Conservation (phyloP, 176 grass and related monocot species). For the Calamus simplicifolius region DNA sequence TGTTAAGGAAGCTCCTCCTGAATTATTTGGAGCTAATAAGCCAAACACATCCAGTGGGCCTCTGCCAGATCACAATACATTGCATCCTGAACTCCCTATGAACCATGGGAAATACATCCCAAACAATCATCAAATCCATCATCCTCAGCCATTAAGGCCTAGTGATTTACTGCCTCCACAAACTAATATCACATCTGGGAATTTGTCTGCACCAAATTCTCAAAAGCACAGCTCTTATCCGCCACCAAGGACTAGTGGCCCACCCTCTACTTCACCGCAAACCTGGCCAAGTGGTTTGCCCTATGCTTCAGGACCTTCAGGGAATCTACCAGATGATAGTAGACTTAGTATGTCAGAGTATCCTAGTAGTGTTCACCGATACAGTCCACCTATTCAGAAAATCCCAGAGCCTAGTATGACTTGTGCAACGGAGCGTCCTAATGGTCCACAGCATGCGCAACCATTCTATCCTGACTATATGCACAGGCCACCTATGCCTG, state of each 20-base stretch:
- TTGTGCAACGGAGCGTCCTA: constrained; percentile 41
- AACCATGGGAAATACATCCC: constrained; percentile 20
- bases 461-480: constrained; percentile 44
- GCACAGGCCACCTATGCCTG: constrained; percentile 38
- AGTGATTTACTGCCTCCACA: constrained; percentile 27
- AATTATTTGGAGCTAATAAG: constrained; percentile 42
- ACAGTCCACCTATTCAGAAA: constrained; percentile 21
- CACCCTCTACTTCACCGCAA: constrained; percentile 29
- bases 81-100: constrained; percentile 22
- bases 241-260: constrained; percentile 31
- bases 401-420: constrained; percentile 36
- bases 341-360: constrained; percentile 44
- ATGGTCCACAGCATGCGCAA: constrained; percentile 34
- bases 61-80: constrained; percentile 24
- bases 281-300: constrained; percentile 37
- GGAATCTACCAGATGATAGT: constrained; percentile 42
- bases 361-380: constrained; percentile 34
- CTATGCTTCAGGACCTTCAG: constrained; percentile 26
- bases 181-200: constrained; percentile 37
- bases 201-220: constrained; percentile 38
- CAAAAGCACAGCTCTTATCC: constrained; percentile 47
- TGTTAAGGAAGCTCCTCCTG: constrained; percentile 26
- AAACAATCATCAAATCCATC: constrained; percentile 44
- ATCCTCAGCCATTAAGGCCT: constrained; percentile 26
- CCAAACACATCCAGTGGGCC: constrained; percentile 29